A percentile compares a stretch with the other conserved stretches of the same genome.
phyloP scores from a whole-genome alignment of 208 protist genomes.

The Acanthamoeba culbertsoni region DNA sequence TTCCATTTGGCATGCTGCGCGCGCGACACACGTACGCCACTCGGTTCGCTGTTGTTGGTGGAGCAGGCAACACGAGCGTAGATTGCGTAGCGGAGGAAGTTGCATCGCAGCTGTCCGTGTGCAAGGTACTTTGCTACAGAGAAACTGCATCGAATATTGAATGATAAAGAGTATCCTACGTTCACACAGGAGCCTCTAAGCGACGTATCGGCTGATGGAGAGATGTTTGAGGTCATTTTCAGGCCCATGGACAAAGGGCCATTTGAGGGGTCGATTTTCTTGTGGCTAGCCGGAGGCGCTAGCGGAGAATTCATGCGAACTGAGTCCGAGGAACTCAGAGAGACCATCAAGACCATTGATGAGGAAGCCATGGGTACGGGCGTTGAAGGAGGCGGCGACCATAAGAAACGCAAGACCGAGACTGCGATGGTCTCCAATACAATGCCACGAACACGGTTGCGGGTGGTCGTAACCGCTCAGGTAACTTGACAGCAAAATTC shows the following conservation, averaged over 20 bases:
- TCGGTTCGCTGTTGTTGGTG: not conserved
- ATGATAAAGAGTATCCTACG: not conserved
- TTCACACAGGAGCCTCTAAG: not conserved
- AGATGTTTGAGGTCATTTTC: constrained; percentile 29
- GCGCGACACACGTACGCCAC: constrained; percentile 1
- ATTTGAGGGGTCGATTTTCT: not conserved
- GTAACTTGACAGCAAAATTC: not conserved
- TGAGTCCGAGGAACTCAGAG: not conserved
- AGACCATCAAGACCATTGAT: not conserved
- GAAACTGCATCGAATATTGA: not conserved
- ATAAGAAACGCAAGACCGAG: not conserved
- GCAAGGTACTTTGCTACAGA: not conserved
- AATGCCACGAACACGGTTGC: not conserved
- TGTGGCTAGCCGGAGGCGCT: not conserved
- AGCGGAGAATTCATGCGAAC: not conserved
- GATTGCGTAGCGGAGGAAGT: not conserved
- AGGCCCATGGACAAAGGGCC: not conserved
- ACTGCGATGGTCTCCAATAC: not conserved
- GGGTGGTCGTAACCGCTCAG: not conserved
- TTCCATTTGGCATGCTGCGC: constrained; percentile 1
- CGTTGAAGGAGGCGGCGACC: not conserved
- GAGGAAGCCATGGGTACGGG: not conserved
- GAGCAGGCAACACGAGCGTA: not conserved
- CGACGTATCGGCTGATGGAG: not conserved
- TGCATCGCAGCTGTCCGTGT: not conserved